Evolutionary conservation across 306 rosid species (phyloP), one percentile per base, ranked within the genome.

Genomic region (Arachis hypogaea): DNA sequence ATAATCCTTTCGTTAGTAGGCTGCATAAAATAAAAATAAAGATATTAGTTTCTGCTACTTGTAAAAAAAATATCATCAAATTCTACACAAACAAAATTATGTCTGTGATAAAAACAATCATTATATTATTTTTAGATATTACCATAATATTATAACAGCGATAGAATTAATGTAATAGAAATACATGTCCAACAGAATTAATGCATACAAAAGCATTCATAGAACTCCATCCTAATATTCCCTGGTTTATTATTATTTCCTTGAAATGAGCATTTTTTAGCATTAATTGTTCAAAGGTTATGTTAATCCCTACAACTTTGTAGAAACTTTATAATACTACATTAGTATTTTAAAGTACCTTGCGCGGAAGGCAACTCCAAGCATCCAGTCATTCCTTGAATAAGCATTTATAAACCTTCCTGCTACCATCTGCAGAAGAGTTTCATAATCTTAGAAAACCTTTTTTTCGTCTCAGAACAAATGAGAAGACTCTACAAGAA

Each of bases 371-470:
- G 86, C 82, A 68, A 86, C 30, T 61, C 91, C 91, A 43, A 86
- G 86, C 51, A 75, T 84, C 91, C 91, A 86, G 40, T 89, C 94
- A 72, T 72, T 77, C 63, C 81, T 77, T 49, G 91, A 77, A 72
- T 83, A 89, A 75, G 85, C 89, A 85, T 86, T 89, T 58, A 89
- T 74, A 82, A 89, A 89, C 74, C 94, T 89, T 74, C 94, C 91
- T 5, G 91, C 86, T 38, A 81, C 94, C 86, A 89, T 89, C 91
- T 81, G 77, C 44, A 6, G 38, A 33, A 78, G 54, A 80, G 71
- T 8, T 73, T 22, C 22, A 59, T 11, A 40, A 63, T 60, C 49
- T 29, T 30, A 72, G 61, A 11, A 71, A 59, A 11, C 3, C 38
- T 3, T 33, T 33, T 33, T 33, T 33, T 33, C 0, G 3, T 33